A percentile compares a stretch with the other conserved stretches of the same genome.
Evolutionary conservation across 345 rosid species (phyloP).

Genomic region (Streptanthus diversifolius): DNA sequence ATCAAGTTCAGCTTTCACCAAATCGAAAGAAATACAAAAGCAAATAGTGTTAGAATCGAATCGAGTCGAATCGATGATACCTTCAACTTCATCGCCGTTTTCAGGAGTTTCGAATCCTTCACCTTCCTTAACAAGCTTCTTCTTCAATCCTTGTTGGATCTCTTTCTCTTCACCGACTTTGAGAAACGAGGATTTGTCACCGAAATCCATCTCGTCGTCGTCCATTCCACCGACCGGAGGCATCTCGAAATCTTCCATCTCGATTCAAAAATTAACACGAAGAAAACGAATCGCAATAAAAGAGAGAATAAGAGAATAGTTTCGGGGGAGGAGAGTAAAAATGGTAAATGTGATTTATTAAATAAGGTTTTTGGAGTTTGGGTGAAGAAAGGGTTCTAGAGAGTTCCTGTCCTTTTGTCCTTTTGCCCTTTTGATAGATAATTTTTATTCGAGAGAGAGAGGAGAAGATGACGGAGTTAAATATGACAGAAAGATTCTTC

Average conservation of each 20-base stretch:
- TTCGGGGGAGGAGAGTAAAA: not conserved
- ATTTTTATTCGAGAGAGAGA: not conserved
- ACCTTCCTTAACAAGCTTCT: constrained; percentile 79
- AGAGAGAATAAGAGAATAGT: not conserved
- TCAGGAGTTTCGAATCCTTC: constrained; percentile 68
- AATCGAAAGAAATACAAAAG: not conserved
- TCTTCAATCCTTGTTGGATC: constrained; percentile 80
- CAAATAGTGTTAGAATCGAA: not conserved
- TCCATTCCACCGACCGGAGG: constrained; percentile 49
- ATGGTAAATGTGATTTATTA: not conserved
- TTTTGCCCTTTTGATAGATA: not conserved
- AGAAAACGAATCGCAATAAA: not conserved
- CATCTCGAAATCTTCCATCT: constrained; percentile 62
- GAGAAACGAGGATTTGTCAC: constrained; percentile 31
- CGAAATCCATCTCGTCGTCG: constrained; percentile 49
- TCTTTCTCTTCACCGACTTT: constrained; percentile 77
- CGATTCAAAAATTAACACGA: not conserved
- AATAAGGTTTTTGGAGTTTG: constrained; percentile 8
- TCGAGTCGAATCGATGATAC: constrained; percentile 22
- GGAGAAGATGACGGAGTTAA: constrained; percentile 30
- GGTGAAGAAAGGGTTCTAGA: constrained; percentile 42
- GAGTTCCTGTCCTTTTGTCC: constrained; percentile 38
- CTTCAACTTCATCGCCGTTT: constrained; percentile 82
- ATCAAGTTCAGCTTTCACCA: not conserved
- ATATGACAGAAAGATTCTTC: not conserved